Evolutionary conservation across 441 rosid genomes (phyloP).

Genomic region (Biscutella laevigata): DNA sequence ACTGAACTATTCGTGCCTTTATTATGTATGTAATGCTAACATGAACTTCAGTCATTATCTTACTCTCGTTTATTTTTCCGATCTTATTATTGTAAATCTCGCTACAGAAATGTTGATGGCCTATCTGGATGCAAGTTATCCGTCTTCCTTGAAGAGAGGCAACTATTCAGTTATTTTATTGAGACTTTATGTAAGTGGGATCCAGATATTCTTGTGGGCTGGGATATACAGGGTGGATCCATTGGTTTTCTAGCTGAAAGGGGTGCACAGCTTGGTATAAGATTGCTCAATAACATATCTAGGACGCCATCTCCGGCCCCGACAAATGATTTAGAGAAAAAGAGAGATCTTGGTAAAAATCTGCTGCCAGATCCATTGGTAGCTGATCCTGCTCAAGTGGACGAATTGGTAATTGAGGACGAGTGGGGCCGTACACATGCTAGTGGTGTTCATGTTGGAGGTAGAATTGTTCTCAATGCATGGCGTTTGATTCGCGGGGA

Average conservation of each 20-base stretch:
- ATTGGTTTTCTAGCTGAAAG: conserved; percentile 96
- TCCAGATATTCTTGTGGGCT: conserved; percentile 87
- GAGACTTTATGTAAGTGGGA: conserved; percentile 49
- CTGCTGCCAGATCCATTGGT: conserved; percentile 31
- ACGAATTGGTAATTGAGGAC: conserved; percentile 66
- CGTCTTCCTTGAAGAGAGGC: conserved; percentile 60
- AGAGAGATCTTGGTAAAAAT: conserved; percentile 30
- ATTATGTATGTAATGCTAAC: not conserved
- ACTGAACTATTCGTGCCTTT: not conserved
- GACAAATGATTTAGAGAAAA: conserved; percentile 30
- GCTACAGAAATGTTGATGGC: conserved; percentile 72
- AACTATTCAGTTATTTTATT: conserved; percentile 47
- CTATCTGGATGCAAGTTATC: conserved; percentile 49
- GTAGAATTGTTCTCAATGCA: conserved; percentile 82
- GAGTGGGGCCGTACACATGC: conserved; percentile 99
- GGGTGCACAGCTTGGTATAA: conserved; percentile 86
- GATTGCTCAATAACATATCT: conserved; percentile 69
- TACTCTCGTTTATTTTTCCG: not conserved
- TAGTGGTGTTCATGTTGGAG: conserved; percentile 93
- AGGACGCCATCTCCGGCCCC: conserved; percentile 52
- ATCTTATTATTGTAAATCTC: conserved; percentile 11
- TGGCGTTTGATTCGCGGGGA: conserved; percentile 92
- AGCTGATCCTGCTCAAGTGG: conserved; percentile 35
- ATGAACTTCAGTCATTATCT: not conserved
- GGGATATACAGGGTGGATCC: conserved; percentile 96